Conservation (phyloP, 1,284 basidiomycete genomes). For the Ganoderma boninense region DNA sequence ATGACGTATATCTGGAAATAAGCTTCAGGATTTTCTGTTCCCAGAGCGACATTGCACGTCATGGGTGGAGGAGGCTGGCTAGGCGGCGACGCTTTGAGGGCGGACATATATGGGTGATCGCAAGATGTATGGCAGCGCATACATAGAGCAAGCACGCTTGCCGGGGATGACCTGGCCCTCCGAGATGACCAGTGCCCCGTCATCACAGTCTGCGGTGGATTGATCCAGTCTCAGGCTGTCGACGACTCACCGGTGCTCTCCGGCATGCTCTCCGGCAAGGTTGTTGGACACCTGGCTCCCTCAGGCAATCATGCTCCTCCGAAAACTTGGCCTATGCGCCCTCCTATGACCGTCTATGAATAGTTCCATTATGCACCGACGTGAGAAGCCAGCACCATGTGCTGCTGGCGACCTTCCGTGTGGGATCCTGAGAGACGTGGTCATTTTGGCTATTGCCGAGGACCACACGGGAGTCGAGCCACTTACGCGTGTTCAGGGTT, state of each 20-base stretch:
- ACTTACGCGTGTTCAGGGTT: not conserved
- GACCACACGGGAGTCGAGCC: not conserved
- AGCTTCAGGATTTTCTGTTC: not conserved
- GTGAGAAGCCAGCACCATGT: not conserved
- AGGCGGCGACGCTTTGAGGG: not conserved
- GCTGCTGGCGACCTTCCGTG: not conserved
- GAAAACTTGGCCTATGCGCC: not conserved
- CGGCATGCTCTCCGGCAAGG: not conserved
- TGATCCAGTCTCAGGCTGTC: not conserved
- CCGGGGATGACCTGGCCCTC: not conserved
- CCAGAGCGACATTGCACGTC: not conserved
- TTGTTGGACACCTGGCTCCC: not conserved
- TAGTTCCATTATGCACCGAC: not conserved
- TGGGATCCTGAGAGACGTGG: not conserved
- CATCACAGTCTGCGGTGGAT: not conserved
- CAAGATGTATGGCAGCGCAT: not conserved
- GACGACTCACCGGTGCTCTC: not conserved
- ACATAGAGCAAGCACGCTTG: not conserved
- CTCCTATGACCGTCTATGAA: not conserved
- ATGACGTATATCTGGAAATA: not conserved
- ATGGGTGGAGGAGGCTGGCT: not conserved
- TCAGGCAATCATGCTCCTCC: not conserved
- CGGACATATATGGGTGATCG: not conserved
- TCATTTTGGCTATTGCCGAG: not conserved
- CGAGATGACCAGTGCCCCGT: not conserved